These are phyloP conservation scores for Pseudofabraea citricarpa DNA, from an alignment of 2,329 filamentous ascomycete species.

Conservation along the genomic window DNA sequence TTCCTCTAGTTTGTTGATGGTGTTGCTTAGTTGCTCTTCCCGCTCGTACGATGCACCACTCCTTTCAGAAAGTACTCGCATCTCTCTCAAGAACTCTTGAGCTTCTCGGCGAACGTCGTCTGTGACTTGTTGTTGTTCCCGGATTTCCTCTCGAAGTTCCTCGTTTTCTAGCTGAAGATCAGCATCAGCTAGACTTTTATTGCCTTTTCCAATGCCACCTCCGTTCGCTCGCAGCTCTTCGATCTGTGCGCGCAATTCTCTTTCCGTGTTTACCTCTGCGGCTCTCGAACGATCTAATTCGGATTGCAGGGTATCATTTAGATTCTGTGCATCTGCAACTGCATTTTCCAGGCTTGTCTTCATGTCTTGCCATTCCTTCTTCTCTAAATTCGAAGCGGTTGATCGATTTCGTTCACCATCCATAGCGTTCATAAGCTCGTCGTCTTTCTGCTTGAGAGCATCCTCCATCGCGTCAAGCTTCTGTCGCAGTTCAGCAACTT, in stretches of 20 bases:
- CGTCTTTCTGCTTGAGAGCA: constrained; percentile 65
- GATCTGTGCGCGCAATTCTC: constrained; percentile 59
- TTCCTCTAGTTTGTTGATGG: constrained; percentile 70
- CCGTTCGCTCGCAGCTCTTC: constrained; percentile 41
- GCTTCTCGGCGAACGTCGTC: constrained; percentile 85
- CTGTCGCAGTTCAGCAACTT: constrained; percentile 69
- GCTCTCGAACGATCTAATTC: constrained; percentile 71
- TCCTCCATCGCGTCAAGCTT: constrained; percentile 70
- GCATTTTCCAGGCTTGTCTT: constrained; percentile 66
- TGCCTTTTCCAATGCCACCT: constrained; percentile 22
- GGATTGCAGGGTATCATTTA: constrained; percentile 75
- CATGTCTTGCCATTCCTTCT: constrained; percentile 65
- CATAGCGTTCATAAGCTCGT: constrained; percentile 57
- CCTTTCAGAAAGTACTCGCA: constrained; percentile 79
- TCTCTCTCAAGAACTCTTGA: constrained; percentile 78
- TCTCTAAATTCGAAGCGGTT: constrained; percentile 53
- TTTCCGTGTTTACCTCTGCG: constrained; percentile 61
- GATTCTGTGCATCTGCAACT: constrained; percentile 65
- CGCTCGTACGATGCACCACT: constrained; percentile 75
- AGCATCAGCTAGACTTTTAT: constrained; percentile 29
- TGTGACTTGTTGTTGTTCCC: constrained; percentile 75
- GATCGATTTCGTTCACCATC: constrained; percentile 53
- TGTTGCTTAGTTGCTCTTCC: constrained; percentile 72
- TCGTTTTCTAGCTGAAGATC: constrained; percentile 66
- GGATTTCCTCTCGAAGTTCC: constrained; percentile 57